Conservation (phyloP, 176 grass and related monocot genomes). For the Zea mays region DNA sequence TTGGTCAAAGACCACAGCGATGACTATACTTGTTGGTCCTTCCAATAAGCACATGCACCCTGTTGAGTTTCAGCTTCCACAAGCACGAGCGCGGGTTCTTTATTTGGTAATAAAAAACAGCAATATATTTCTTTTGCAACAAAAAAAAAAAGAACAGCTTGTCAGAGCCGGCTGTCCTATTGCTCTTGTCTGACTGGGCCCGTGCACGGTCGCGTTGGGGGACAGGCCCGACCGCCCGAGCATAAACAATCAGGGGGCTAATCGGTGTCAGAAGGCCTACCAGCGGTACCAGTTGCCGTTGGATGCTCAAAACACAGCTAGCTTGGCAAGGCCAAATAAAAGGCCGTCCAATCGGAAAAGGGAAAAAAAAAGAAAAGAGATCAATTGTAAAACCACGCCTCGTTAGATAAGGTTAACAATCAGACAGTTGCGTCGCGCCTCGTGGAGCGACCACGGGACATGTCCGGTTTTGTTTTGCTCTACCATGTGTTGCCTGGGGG, state of each 20-base stretch:
- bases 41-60: no score
- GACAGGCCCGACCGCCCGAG: not conserved
- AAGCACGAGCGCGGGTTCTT: not conserved
- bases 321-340: not conserved
- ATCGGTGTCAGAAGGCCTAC: constrained; percentile 16
- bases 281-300: not conserved
- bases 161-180: not conserved
- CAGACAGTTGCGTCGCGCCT: constrained; percentile 10
- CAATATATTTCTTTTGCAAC: not conserved
- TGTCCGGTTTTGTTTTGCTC: not conserved
- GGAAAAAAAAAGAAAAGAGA: not conserved
- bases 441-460: not conserved
- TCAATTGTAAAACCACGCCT: not conserved
- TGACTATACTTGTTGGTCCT: no score
- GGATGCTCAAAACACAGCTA: not conserved
- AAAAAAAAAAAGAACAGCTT: not conserved
- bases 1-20: no score
- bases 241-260: not conserved
- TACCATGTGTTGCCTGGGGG: not conserved
- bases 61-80: no score
- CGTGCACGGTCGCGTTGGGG: not conserved
- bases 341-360: no score
- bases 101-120: not conserved
- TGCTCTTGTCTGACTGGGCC: not conserved
- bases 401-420: constrained; percentile 33